Evolutionary conservation across 176 grass and related monocot genomes (phyloP).

Genomic region (Phoenix roebelenii): DNA sequence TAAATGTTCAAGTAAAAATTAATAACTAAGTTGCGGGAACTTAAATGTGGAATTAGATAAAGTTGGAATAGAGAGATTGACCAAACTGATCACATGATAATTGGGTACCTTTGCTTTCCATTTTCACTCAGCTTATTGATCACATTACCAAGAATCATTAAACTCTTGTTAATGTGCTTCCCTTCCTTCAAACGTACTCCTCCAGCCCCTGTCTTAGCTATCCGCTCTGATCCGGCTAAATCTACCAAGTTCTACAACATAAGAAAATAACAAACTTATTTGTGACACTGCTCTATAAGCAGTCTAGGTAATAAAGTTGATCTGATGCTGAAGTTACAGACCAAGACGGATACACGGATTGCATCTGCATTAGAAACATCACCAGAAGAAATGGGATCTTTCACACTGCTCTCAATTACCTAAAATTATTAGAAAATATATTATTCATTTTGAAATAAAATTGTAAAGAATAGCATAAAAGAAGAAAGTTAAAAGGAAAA

Average conservation of each 20-base stretch:
- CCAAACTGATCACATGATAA: too few species aligned
- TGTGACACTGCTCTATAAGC: too few species aligned
- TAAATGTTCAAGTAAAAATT: too few species aligned
- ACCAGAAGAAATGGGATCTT: constrained; percentile 27
- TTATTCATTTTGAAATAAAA: too few species aligned
- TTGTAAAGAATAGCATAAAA: not conserved
- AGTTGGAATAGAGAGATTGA: too few species aligned
- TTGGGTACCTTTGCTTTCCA: constrained; percentile 63
- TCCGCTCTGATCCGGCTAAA: constrained; percentile 87
- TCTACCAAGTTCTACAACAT: constrained; percentile 83
- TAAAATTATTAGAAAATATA: constrained; percentile 12
- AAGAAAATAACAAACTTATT: not conserved
- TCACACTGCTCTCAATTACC: constrained; percentile 92
- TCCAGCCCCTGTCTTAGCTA: constrained; percentile 80
- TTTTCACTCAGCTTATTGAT: constrained; percentile 93
- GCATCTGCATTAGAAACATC: constrained; percentile 31
- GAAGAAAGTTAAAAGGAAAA: constrained; percentile 9
- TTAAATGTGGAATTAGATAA: too few species aligned
- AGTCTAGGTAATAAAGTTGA: too few species aligned
- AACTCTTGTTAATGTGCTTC: constrained; percentile 92
- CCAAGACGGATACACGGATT: constrained; percentile 84
- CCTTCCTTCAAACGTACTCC: constrained; percentile 80
- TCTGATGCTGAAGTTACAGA: constrained; percentile 13
- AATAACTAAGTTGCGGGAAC: too few species aligned
- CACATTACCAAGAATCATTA: constrained; percentile 93